Conservation (phyloP, 805 yeast genomes). For the Myxozyma melibiosi region DNA sequence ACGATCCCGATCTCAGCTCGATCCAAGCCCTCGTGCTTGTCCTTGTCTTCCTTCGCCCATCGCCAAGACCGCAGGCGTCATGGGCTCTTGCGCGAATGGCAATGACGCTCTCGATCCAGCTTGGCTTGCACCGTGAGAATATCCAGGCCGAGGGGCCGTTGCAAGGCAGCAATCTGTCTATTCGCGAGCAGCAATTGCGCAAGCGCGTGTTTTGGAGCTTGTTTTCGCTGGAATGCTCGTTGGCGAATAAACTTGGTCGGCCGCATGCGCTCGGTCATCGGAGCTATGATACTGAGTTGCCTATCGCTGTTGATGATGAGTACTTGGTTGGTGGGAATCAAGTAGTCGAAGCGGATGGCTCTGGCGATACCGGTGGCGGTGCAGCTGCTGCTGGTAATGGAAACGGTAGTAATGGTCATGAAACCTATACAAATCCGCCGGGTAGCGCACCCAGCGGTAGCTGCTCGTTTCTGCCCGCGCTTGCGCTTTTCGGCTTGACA, state of each 20-base stretch:
- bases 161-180: not conserved
- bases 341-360: conserved; percentile 4
- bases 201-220: conserved; percentile 29
- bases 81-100: conserved; percentile 27
- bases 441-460: not conserved
- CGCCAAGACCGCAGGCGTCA: conserved; percentile 25
- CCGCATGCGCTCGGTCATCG: conserved; percentile 18
- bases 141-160: conserved; percentile 4
- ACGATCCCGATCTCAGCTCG: conserved; percentile 12
- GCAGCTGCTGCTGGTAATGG: too few species aligned
- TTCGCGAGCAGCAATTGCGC: conserved; percentile 23
- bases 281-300: conserved; percentile 19
- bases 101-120: conserved; percentile 27
- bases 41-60: conserved; percentile 22
- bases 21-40: conserved; percentile 25
- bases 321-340: conserved; percentile 15
- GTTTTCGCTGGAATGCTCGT: conserved; percentile 15
- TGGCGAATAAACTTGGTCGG: conserved; percentile 22
- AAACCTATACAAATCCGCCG: too few species aligned
- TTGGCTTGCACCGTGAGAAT: conserved; percentile 27
- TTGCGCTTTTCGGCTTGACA: conserved; percentile 21
- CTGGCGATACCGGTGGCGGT: too few species aligned
- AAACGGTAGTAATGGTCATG: too few species aligned
- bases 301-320: conserved; percentile 26
- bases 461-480: conserved; percentile 28